Conservation (phyloP, 495 filamentous ascomycete genomes). For the Jackrogersella minutella region DNA sequence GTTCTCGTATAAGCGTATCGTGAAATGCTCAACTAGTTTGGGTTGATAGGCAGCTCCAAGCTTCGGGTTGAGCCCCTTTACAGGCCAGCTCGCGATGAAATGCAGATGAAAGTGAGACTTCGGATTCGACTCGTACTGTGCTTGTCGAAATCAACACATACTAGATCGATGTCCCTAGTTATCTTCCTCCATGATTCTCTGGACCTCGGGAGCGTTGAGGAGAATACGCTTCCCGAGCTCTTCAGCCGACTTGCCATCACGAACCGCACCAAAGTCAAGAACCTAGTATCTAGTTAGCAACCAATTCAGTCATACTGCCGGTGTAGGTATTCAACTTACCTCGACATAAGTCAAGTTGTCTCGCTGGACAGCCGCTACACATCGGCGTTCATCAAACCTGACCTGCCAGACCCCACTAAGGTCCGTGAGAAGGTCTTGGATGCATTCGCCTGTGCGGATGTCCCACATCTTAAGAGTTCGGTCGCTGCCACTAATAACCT, state of each 20-base stretch:
- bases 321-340: slow-evolving; percentile 61
- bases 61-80: background rate
- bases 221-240: slow-evolving; percentile 82
- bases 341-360: slow-evolving; percentile 94
- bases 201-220: slow-evolving; percentile 69
- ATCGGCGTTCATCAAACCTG: slow-evolving; percentile 93
- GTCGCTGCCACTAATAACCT: slow-evolving; percentile 96
- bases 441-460: slow-evolving; percentile 87
- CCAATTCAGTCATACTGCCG: background rate
- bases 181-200: slow-evolving; percentile 57
- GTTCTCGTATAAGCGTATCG: background rate
- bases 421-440: slow-evolving; percentile 94
- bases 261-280: slow-evolving; percentile 88
- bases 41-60: background rate
- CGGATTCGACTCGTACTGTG: background rate
- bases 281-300: slow-evolving; percentile 61
- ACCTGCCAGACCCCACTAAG: slow-evolving; percentile 98
- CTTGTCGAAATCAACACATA: background rate
- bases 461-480: slow-evolving; percentile 99
- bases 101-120: background rate
- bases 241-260: slow-evolving; percentile 77
- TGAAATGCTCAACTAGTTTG: background rate
- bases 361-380: slow-evolving; percentile 95
- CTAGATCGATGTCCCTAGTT: slow-evolving; percentile 11
- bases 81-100: background rate